Conservation (phyloP, 352 stramenopile genomes). For the Pythium chondricola region DNA sequence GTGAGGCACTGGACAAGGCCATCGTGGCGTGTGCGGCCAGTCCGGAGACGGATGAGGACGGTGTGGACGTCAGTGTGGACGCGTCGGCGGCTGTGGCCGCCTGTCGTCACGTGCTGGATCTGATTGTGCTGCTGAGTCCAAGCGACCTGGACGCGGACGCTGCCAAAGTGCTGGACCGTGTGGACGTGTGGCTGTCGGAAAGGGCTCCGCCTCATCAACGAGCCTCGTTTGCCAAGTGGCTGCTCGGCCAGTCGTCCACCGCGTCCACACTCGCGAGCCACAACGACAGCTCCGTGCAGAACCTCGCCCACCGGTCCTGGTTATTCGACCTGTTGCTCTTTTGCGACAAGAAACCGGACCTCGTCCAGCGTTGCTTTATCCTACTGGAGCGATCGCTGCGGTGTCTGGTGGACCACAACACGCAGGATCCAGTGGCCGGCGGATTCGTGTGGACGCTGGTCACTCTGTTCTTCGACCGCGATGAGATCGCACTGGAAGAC, state of each 20-base stretch:
- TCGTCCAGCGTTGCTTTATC: conserved; percentile 30
- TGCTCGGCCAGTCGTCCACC: conserved; percentile 1
- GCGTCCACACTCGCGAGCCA: neutral
- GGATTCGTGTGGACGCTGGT: conserved; percentile 10
- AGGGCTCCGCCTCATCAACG: neutral
- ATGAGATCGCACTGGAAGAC: conserved; percentile 20
- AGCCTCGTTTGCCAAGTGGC: conserved; percentile 10
- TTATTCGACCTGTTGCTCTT: conserved; percentile 58
- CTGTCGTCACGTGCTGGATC: conserved; percentile 16
- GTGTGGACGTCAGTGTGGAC: neutral
- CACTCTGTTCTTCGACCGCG: conserved; percentile 21
- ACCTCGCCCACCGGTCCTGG: conserved; percentile 30
- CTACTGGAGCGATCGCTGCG: conserved; percentile 12
- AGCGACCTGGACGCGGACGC: no score
- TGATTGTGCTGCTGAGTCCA: neutral
- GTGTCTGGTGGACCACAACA: conserved; percentile 1
- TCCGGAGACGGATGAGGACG: conserved; percentile 1
- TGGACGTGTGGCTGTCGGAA: conserved; percentile 5
- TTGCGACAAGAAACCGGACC: conserved; percentile 18
- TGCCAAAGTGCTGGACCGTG: neutral
- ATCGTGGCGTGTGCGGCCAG: neutral
- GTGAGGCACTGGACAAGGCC: neutral
- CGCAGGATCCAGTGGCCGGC: neutral
- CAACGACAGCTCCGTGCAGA: neutral
- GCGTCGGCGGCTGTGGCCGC: neutral